phyloP scores from a whole-genome alignment of 163 green algal genomes.

The Chlamydomonas reinhardtii region DNA sequence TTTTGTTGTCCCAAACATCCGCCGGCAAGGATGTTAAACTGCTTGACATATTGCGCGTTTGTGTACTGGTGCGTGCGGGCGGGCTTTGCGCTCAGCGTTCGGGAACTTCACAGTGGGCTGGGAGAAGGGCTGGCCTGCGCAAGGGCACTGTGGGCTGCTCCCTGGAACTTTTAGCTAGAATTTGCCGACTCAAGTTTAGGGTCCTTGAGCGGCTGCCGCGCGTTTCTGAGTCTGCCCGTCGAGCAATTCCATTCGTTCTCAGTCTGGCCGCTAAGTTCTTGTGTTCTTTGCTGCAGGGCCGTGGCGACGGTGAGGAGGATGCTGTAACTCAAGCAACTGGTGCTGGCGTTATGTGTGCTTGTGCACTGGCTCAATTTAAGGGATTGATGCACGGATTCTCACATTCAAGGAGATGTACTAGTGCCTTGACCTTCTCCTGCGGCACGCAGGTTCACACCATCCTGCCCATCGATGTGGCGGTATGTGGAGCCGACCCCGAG shows the following conservation, averaged over 20 bases:
- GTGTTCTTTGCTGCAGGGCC: neutral
- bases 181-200: neutral
- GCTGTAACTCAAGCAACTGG: neutral
- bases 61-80: slow-evolving; percentile 1
- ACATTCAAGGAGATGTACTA: too few species aligned
- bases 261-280: neutral
- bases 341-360: neutral
- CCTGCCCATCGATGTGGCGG: slow-evolving; percentile 32
- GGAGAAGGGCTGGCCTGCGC: too few species aligned
- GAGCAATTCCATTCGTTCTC: too few species aligned
- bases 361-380: neutral
- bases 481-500: neutral
- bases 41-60: slow-evolving; percentile 34
- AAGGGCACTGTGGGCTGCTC: too few species aligned
- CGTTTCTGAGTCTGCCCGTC: neutral
- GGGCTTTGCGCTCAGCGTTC: neutral
- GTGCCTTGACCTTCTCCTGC: too few species aligned
- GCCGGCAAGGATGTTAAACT: neutral
- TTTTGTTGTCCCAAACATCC: neutral
- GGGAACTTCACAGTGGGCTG: neutral
- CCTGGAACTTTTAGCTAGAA: too few species aligned
- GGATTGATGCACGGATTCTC: too few species aligned
- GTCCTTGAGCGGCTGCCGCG: too few species aligned
- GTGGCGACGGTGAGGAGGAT: slow-evolving; percentile 1
- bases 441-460: slow-evolving; percentile 21